Conservation (phyloP, 192 early-diverging fungal genomes). For the Entomortierella parvispora region DNA sequence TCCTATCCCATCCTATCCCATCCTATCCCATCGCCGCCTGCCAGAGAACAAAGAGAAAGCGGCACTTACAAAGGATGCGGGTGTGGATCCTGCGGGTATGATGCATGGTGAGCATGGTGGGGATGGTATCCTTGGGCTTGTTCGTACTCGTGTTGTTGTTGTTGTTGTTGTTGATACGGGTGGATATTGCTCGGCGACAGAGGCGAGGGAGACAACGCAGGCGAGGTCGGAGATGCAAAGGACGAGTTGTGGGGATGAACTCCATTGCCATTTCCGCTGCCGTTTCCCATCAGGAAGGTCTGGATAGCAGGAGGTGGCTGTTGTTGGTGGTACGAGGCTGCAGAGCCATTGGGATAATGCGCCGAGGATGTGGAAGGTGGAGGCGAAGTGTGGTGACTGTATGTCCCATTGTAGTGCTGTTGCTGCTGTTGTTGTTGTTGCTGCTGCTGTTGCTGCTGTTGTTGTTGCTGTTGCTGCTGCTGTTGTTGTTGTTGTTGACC, state of each 20-base stretch:
- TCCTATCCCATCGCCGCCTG: too few species aligned
- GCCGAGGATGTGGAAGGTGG: slow-evolving; percentile 2
- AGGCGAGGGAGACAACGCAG: slow-evolving; percentile 18
- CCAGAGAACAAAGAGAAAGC: slow-evolving; percentile 2
- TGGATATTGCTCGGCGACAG: slow-evolving; percentile 3
- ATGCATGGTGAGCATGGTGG: slow-evolving; percentile 31
- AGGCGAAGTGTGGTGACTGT: slow-evolving; percentile 9
- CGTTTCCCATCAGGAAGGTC: slow-evolving; percentile 12
- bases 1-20: too few species aligned
- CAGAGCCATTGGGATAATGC: slow-evolving; percentile 23
- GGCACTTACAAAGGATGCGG: slow-evolving; percentile 27
- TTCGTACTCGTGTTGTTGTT: slow-evolving; percentile 21
- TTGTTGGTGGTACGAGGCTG: not conserved
- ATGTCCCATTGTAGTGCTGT: slow-evolving; percentile 13
- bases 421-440: slow-evolving; percentile 15
- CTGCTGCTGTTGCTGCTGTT: slow-evolving; percentile 8
- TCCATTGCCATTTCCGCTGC: slow-evolving; percentile 2
- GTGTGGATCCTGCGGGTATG: slow-evolving; percentile 32
- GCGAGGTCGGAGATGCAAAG: slow-evolving; percentile 27
- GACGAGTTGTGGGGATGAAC: slow-evolving; percentile 13
- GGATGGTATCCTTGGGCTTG: slow-evolving; percentile 15
- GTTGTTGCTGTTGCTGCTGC: slow-evolving; percentile 3
- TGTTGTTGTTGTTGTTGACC: slow-evolving; percentile 8
- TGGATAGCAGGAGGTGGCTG: slow-evolving; percentile 36
- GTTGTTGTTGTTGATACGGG: slow-evolving; percentile 9